These are phyloP conservation scores for Penicillium sp. DNA, from an alignment of 2,329 filamentous ascomycete genomes.

Conservation along the genomic window DNA sequence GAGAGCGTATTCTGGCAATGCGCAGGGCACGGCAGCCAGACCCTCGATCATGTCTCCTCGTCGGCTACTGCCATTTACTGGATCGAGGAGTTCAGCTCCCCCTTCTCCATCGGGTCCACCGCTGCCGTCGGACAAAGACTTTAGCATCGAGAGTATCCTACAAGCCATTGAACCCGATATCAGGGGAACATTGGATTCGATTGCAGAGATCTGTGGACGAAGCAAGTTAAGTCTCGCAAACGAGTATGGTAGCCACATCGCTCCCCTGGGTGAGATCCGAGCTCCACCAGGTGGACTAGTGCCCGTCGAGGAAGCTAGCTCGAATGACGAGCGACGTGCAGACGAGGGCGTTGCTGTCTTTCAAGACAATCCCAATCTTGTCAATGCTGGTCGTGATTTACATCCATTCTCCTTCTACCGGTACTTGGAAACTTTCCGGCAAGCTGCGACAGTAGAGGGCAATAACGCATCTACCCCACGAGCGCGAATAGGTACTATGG, in stretches of 20 bases:
- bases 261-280: conserved; percentile 55
- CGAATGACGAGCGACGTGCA: conserved; percentile 33
- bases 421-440: conserved; percentile 33
- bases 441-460: conserved; percentile 18
- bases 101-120: conserved; percentile 25
- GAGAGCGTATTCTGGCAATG: conserved; percentile 39
- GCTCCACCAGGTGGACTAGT: conserved; percentile 33
- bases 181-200: conserved; percentile 53
- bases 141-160: conserved; percentile 53
- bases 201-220: conserved; percentile 58
- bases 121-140: conserved; percentile 48
- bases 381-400: conserved; percentile 31
- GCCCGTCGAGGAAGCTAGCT: conserved; percentile 42
- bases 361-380: conserved; percentile 36
- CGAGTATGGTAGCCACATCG: conserved; percentile 57
- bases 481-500: conserved; percentile 12
- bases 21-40: conserved; percentile 25
- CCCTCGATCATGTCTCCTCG: conserved; percentile 31
- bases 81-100: conserved; percentile 15
- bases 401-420: conserved; percentile 35
- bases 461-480: conserved; percentile 9
- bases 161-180: conserved; percentile 55
- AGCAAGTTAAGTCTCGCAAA: conserved; percentile 57
- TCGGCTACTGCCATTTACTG: conserved; percentile 28
- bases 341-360: conserved; percentile 36